These are phyloP conservation scores for Chiua sp. DNA, from an alignment of 1,284 basidiomycete genomes.

Conservation along the genomic window DNA sequence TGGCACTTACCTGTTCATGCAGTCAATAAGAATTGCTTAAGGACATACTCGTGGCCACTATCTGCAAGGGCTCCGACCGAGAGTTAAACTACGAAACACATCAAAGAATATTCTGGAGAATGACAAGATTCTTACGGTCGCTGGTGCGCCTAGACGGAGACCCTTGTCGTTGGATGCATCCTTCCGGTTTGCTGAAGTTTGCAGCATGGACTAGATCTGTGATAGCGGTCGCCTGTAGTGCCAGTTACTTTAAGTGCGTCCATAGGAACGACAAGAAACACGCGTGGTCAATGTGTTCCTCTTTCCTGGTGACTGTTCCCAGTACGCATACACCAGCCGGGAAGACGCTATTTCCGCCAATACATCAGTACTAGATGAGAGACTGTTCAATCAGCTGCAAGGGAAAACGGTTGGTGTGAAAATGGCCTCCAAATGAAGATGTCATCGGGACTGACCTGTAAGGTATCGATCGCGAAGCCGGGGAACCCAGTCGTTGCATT, in stretches of 20 bases:
- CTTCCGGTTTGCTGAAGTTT: constrained; percentile 50
- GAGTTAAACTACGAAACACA: constrained; percentile 44
- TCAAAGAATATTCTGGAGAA: constrained; percentile 3
- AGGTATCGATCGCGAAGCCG: constrained; percentile 52
- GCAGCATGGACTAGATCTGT: constrained; percentile 54
- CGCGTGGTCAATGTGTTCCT: too few relatives aligned
- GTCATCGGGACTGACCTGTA: constrained; percentile 40
- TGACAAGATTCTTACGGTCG: constrained; percentile 40
- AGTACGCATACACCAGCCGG: constrained; percentile 64
- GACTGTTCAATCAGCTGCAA: constrained; percentile 3
- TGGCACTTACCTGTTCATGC: constrained; percentile 61
- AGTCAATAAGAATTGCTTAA: constrained; percentile 74
- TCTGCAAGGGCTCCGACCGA: constrained; percentile 70
- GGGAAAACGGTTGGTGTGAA: constrained; percentile 2
- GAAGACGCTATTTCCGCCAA: constrained; percentile 61
- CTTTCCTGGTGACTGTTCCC: too few relatives aligned
- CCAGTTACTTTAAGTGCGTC: too few relatives aligned
- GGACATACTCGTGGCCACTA: constrained; percentile 76
- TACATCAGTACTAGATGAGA: constrained; percentile 31
- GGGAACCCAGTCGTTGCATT: constrained; percentile 55
- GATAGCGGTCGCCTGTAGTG: constrained; percentile 31
- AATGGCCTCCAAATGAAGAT: neutral
- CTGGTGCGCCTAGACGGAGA: constrained; percentile 43
- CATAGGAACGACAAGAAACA: too few relatives aligned
- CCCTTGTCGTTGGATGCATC: constrained; percentile 61